phyloP scores from a whole-genome alignment of 176 grass and related monocot genomes.

The Aegilops sharonensis region DNA sequence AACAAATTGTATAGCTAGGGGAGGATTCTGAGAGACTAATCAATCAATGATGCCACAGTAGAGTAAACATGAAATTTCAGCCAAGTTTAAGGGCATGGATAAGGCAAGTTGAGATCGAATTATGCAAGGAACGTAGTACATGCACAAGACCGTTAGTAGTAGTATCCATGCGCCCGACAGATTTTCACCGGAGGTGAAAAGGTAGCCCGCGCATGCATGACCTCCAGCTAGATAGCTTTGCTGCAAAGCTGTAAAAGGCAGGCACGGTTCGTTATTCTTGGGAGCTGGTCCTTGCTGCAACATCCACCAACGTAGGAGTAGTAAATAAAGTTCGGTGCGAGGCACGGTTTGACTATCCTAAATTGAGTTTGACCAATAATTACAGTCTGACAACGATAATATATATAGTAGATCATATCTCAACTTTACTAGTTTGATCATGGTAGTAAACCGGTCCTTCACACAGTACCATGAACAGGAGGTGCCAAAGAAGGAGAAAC shows the following conservation, averaged over 20 bases:
- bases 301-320: not conserved
- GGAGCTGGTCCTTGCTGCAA: constrained; percentile 31
- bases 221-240: constrained; percentile 24
- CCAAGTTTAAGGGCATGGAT: not conserved
- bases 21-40: not conserved
- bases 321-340: not conserved
- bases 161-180: constrained; percentile 29
- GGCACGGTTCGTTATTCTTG: constrained; percentile 55
- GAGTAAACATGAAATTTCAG: too few species aligned
- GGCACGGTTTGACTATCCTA: not conserved
- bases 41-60: not conserved
- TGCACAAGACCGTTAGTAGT: not conserved
- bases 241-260: constrained; percentile 46
- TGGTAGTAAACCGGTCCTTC: not conserved
- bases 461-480: not conserved
- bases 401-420: not conserved
- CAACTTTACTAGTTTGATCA: not conserved
- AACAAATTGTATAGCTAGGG: not conserved
- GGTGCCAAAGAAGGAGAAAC: not conserved
- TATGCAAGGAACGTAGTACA: constrained; percentile 3
- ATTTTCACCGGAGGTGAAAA: constrained; percentile 46
- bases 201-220: constrained; percentile 8
- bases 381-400: not conserved
- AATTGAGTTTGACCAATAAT: not conserved
- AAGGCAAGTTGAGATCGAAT: not conserved